Conservation (phyloP, 345 rosid genomes). For the Syzygium grande region DNA sequence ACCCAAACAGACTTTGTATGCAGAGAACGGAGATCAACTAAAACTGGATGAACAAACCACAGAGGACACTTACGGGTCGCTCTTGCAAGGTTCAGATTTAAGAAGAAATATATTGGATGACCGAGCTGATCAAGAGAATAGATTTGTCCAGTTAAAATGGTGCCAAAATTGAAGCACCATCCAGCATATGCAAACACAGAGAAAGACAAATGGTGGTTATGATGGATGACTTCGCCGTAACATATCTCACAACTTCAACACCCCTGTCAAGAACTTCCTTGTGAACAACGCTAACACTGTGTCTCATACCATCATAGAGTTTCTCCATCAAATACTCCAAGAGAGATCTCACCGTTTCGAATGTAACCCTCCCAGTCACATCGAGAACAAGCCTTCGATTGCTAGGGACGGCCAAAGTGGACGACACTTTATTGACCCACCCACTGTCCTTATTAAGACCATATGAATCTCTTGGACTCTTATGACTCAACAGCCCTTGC, state of each 20-base stretch:
- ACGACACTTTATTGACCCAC: constrained; percentile 52
- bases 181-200: constrained; percentile 51
- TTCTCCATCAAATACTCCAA: constrained; percentile 52
- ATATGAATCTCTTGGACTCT: background rate
- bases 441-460: constrained; percentile 7
- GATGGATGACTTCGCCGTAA: constrained; percentile 41
- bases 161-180: constrained; percentile 48
- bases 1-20: background rate
- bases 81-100: background rate
- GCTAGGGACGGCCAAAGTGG: constrained; percentile 52
- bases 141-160: constrained; percentile 19
- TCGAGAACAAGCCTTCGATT: constrained; percentile 67
- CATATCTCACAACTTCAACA: constrained; percentile 33
- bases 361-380: constrained; percentile 55
- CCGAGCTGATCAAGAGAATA: background rate
- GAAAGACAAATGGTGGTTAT: constrained; percentile 44
- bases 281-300: constrained; percentile 21
- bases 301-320: constrained; percentile 27
- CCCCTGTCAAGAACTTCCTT: constrained; percentile 38
- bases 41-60: background rate
- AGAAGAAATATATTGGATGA: background rate
- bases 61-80: background rate
- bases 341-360: constrained; percentile 62
- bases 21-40: background rate
- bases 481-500: background rate